These are phyloP conservation scores for Mycena haematopus DNA, from an alignment of 768 basidiomycete species.

Conservation along the genomic window DNA sequence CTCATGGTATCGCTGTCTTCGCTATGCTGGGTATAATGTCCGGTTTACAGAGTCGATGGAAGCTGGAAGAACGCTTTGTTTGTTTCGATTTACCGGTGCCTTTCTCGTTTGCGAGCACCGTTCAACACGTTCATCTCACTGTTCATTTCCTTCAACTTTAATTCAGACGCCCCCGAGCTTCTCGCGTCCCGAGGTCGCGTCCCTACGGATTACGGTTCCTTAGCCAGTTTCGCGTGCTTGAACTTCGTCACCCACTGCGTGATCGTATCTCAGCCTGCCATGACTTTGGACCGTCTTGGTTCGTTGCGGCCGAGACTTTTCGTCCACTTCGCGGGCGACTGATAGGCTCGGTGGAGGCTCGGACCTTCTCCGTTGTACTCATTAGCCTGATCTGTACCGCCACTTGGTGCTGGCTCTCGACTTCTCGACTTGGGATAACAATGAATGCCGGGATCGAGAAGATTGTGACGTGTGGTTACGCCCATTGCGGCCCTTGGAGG, in stretches of 20 bases:
- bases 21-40: too few species aligned
- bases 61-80: neutral
- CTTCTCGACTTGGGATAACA: conserved; percentile 22
- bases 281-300: conserved; percentile 17
- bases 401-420: conserved; percentile 14
- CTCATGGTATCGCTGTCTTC: conserved; percentile 56
- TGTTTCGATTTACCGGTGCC: neutral
- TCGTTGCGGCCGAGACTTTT: conserved; percentile 8
- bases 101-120: neutral
- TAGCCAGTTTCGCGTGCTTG: neutral
- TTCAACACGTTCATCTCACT: neutral
- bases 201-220: neutral
- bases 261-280: conserved; percentile 18
- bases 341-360: conserved; percentile 13
- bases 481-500: conserved; percentile 7
- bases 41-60: too few species aligned
- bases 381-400: conserved; percentile 21
- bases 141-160: conserved; percentile 8
- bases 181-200: neutral
- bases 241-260: conserved; percentile 6
- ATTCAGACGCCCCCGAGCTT: neutral
- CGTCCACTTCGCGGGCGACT: neutral
- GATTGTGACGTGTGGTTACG: conserved; percentile 16
- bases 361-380: conserved; percentile 10
- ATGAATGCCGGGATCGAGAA: conserved; percentile 23